phyloP scores from a whole-genome alignment of 805 yeast species.

The Saccharomyces mikatae region DNA sequence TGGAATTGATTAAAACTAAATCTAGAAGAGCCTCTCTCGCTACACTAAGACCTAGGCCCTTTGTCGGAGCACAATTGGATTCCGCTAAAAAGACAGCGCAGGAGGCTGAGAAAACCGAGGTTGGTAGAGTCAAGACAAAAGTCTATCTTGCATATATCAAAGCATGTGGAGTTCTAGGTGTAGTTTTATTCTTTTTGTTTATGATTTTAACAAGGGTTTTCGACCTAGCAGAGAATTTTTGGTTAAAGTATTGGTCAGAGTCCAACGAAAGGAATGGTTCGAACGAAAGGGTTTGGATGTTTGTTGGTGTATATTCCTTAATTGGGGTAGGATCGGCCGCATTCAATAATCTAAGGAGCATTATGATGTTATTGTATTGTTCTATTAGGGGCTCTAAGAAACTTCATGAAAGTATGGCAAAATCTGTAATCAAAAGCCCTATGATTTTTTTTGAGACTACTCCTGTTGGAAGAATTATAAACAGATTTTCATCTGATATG shows the following conservation, averaged over 20 bases:
- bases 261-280: conserved; percentile 34
- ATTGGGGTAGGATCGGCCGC: conserved; percentile 48
- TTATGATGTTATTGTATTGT: conserved; percentile 44
- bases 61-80: conserved; percentile 13
- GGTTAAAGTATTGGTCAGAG: conserved; percentile 69
- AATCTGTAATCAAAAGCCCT: conserved; percentile 47
- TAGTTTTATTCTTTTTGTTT: conserved; percentile 32
- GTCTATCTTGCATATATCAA: conserved; percentile 48
- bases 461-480: conserved; percentile 58
- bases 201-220: conserved; percentile 33
- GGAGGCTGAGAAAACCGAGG: conserved; percentile 45
- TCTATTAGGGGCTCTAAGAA: conserved; percentile 48
- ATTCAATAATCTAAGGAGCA: conserved; percentile 38
- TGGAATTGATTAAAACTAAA: conserved; percentile 6
- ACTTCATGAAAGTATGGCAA: conserved; percentile 51
- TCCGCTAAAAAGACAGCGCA: conserved; percentile 35
- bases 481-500: conserved; percentile 58
- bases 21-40: conserved; percentile 58
- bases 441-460: conserved; percentile 64
- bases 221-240: conserved; percentile 42
- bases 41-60: conserved; percentile 40
- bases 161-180: conserved; percentile 51
- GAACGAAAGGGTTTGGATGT: conserved; percentile 38
- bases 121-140: conserved; percentile 49
- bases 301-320: conserved; percentile 46